Conservation (phyloP, 352 stramenopile species). For the Phytophthora vignae region DNA sequence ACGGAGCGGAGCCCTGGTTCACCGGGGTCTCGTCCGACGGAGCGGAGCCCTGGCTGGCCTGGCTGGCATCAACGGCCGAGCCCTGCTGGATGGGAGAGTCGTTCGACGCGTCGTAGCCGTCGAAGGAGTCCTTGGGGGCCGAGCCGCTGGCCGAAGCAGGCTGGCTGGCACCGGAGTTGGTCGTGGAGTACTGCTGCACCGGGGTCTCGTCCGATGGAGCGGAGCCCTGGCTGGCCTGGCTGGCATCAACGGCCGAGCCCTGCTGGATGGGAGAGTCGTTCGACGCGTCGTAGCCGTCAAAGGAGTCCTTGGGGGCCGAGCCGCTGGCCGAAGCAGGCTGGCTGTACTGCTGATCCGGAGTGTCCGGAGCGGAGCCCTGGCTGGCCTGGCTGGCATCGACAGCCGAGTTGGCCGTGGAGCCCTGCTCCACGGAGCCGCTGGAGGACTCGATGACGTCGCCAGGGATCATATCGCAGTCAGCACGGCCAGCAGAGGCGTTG, state of each 20-base stretch:
- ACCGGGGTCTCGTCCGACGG: conserved; percentile 8
- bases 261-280: conserved; percentile 25
- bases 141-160: too few species aligned
- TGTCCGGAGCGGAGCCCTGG: too few species aligned
- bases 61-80: conserved; percentile 5
- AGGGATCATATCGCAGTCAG: conserved; percentile 20
- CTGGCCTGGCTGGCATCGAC: background rate
- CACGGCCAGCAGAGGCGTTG: conserved; percentile 19
- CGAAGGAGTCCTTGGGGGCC: background rate
- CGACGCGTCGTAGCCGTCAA: conserved; percentile 2
- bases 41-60: conserved; percentile 13
- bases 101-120: conserved; percentile 12
- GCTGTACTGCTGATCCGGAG: too few species aligned
- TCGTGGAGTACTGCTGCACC: too few species aligned
- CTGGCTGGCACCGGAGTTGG: background rate
- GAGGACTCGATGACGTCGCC: conserved; percentile 21
- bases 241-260: background rate
- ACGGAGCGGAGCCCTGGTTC: conserved; percentile 5
- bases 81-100: conserved; percentile 22
- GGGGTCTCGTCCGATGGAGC: too few species aligned
- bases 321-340: too few species aligned
- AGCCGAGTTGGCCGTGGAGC: background rate
- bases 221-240: background rate
- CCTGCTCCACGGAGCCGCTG: background rate
- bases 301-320: background rate